Evolutionary conservation across 768 basidiomycete species (phyloP).

Genomic region (Trametes coccinea): DNA sequence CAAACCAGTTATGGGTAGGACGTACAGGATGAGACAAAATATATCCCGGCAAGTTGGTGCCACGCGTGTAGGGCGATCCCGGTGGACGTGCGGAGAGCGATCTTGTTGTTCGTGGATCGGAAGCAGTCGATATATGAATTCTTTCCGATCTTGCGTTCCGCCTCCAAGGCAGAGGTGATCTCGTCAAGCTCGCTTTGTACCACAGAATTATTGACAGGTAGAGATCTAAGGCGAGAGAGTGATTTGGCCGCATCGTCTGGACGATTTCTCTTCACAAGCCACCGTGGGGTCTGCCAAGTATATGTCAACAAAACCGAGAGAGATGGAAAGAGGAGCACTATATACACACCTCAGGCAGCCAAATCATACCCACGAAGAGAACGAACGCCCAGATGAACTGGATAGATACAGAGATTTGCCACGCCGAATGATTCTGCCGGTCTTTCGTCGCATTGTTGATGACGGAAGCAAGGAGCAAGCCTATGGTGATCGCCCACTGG

Average conservation of each 20-base stretch:
- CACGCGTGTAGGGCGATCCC: slow-evolving; percentile 77
- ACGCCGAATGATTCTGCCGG: slow-evolving; percentile 48
- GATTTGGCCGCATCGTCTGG: slow-evolving; percentile 57
- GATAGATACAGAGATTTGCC: slow-evolving; percentile 68
- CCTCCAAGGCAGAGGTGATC: slow-evolving; percentile 57
- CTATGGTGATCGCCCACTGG: slow-evolving; percentile 68
- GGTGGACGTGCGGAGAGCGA: slow-evolving; percentile 70
- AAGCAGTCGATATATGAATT: slow-evolving; percentile 68
- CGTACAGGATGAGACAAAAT: slow-evolving; percentile 56
- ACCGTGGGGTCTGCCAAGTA: slow-evolving; percentile 64
- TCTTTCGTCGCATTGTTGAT: slow-evolving; percentile 33
- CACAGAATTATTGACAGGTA: slow-evolving; percentile 48
- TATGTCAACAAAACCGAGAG: neutral
- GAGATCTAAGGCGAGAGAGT: slow-evolving; percentile 63
- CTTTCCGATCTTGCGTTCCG: slow-evolving; percentile 60
- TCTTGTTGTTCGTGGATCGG: slow-evolving; percentile 50
- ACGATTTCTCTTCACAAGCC: slow-evolving; percentile 64
- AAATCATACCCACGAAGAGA: slow-evolving; percentile 65
- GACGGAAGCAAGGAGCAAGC: slow-evolving; percentile 66
- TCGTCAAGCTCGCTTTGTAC: slow-evolving; percentile 51
- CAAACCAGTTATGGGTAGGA: neutral
- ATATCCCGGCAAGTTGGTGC: slow-evolving; percentile 82
- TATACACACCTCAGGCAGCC: slow-evolving; percentile 56
- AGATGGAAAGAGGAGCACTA: neutral
- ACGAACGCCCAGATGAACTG: slow-evolving; percentile 79